Percentiles rank a stretch among this genome's conserved stretches.
These are phyloP conservation scores for Annona cherimola DNA, from an alignment of 164 flowering plant species.

Conservation along the genomic window DNA sequence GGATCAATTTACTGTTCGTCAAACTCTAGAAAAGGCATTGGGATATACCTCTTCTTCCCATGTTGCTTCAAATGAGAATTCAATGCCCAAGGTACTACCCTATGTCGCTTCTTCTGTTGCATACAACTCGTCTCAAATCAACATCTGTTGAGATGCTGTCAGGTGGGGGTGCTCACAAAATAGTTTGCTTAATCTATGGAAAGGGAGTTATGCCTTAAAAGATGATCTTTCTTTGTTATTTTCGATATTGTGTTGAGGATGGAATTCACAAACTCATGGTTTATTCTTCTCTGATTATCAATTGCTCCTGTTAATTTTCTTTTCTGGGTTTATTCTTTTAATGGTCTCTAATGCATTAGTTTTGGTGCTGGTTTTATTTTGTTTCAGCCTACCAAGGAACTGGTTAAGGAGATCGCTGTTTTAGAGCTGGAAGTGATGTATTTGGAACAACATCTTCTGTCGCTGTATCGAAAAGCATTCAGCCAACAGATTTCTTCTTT, in stretches of 20 bases:
- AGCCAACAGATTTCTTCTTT: conserved; percentile 42
- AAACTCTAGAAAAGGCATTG: conserved; percentile 57
- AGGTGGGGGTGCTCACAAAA: not conserved
- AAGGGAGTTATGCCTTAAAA: not conserved
- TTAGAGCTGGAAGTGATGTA: conserved; percentile 68
- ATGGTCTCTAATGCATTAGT: not conserved
- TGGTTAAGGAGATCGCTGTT: conserved; percentile 70
- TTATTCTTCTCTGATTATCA: too few species aligned
- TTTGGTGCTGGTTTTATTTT: not conserved
- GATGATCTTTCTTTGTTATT: not conserved
- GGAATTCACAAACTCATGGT: not conserved
- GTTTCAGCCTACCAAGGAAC: conserved; percentile 60
- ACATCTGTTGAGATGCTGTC: not conserved
- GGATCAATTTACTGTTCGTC: conserved; percentile 48
- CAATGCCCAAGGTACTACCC: conserved; percentile 53
- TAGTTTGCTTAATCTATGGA: not conserved
- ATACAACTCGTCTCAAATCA: not conserved
- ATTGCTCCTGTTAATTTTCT: not conserved
- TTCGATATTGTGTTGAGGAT: not conserved
- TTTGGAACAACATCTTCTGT: conserved; percentile 80
- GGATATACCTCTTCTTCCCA: conserved; percentile 29
- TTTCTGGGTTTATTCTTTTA: not conserved
- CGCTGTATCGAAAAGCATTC: conserved; percentile 71
- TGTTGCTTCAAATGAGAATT: conserved; percentile 23
- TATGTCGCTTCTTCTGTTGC: not conserved